Evolutionary conservation across 164 flowering plant genomes (phyloP), one percentile per base, ranked within the genome.

Genomic region (Annona cherimola): DNA sequence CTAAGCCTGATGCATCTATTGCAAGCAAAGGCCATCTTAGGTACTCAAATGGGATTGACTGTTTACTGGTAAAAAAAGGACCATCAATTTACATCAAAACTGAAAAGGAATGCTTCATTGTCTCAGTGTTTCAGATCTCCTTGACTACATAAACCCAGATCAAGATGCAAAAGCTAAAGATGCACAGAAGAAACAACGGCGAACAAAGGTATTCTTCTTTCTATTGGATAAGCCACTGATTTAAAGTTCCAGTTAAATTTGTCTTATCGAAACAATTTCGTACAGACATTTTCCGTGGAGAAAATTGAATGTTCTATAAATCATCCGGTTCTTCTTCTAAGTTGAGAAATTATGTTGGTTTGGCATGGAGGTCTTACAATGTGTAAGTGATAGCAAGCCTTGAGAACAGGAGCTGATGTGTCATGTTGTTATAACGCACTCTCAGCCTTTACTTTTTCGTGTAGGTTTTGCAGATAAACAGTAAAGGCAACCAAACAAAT

Each of bases 1-100:
- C 94, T 50, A 94, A 87, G 77, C 91, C 86, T 8, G 98, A 94
- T 84, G 88, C 96, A 75, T 81, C 90, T 39, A 94, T 94, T 76
- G 93, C 97, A 57, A 92, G 94, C 84, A 94, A 94, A 84, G 98
- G 98, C 67, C 97, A 94, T 79, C 94, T 94, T 74, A 94, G 97
- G 97, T 94, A 90, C 62, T 42, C 42, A 45, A n/a, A 78, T 80
- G 82, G 81, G 78, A 83, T 69, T 80, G 68, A 69, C 85, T 26
- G 45, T 46, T 74, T 76, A 66, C 81, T 79, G 68, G 64, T 46
- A 79, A 78, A 76, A 67, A 54, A 60, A 44, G 18, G 4, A 69
- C 59, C 54, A 14, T 50, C 42, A 19, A 4, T 44, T 68, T 64
- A 42, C 7, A 46, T 3, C 11, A 26, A 63, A 46, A 41, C 71